These are phyloP conservation scores for Lasiosphaeris hirsuta DNA, from an alignment of 495 filamentous ascomycete species.

Conservation along the genomic window DNA sequence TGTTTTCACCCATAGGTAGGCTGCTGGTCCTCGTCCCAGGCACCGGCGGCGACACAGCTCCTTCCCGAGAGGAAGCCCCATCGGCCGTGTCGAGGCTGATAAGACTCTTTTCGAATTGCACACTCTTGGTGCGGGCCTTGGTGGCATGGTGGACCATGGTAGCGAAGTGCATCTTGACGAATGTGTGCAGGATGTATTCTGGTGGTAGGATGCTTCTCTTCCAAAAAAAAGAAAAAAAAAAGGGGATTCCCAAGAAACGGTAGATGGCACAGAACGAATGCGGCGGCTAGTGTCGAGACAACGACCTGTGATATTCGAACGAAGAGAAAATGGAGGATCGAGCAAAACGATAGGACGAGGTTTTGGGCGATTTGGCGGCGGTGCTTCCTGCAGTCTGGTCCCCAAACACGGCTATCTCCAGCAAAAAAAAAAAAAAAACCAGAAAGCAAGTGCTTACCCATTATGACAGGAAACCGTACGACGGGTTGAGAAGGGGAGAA, in stretches of 20 bases:
- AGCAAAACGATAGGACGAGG: constrained; percentile 8
- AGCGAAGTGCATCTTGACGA: constrained; percentile 37
- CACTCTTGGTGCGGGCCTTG: constrained; percentile 42
- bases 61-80: constrained; percentile 18
- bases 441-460: constrained; percentile 48
- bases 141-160: constrained; percentile 42
- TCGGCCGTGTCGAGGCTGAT: constrained; percentile 25
- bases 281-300: constrained; percentile 15
- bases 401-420: constrained; percentile 28
- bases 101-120: constrained; percentile 42
- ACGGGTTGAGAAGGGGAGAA: constrained; percentile 9
- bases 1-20: constrained; percentile 23
- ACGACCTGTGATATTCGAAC: constrained; percentile 20
- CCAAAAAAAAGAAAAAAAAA: no score
- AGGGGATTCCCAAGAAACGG: constrained; percentile 37
- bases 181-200: constrained; percentile 34
- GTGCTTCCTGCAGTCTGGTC: constrained; percentile 27
- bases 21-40: constrained; percentile 35
- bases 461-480: constrained; percentile 30
- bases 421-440: constrained; percentile 25
- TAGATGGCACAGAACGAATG: constrained; percentile 27
- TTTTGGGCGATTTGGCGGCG: constrained; percentile 19
- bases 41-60: constrained; percentile 21
- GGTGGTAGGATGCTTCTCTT: constrained; percentile 30
- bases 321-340: constrained; percentile 10